Evolutionary conservation across 2,329 filamentous ascomycete genomes (phyloP).

Genomic region (Metarhizium anisopliae): DNA sequence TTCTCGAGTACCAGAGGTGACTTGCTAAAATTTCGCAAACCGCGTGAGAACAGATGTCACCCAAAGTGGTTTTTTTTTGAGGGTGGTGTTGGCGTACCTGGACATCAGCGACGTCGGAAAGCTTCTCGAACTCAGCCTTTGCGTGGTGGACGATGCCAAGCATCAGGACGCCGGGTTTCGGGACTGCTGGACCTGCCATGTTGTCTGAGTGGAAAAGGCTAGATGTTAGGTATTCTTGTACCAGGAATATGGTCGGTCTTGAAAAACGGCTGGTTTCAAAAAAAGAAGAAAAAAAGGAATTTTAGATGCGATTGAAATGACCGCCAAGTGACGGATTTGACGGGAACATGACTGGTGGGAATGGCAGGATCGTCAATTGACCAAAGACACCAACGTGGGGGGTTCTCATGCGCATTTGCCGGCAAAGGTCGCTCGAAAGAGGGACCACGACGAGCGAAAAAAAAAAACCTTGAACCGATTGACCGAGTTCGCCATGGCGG

Average conservation of each 20-base stretch:
- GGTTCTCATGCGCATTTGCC: not conserved
- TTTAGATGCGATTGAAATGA: not conserved
- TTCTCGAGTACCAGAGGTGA: conserved; percentile 8
- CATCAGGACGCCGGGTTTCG: conserved; percentile 11
- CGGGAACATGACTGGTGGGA: not conserved
- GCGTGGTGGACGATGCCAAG: conserved; percentile 11
- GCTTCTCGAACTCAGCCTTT: conserved; percentile 10
- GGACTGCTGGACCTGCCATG: not conserved
- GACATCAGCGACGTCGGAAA: conserved; percentile 10
- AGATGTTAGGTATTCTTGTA: no score
- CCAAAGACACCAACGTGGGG: not conserved
- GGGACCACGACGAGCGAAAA: no score
- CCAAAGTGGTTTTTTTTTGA: not conserved
- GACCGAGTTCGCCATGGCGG: no score
- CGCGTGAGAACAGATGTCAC: not conserved
- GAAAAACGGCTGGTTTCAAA: no score
- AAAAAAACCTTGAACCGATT: no score
- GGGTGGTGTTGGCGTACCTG: conserved; percentile 2
- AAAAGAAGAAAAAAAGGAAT: not conserved
- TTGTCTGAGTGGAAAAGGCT: not conserved
- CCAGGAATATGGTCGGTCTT: no score
- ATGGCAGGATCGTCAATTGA: not conserved
- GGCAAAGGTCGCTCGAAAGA: not conserved
- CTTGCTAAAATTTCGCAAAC: conserved; percentile 4
- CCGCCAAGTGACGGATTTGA: not conserved